Evolutionary conservation across 169 alveolate genomes (phyloP).

Genomic region (Babesia bigemina): DNA sequence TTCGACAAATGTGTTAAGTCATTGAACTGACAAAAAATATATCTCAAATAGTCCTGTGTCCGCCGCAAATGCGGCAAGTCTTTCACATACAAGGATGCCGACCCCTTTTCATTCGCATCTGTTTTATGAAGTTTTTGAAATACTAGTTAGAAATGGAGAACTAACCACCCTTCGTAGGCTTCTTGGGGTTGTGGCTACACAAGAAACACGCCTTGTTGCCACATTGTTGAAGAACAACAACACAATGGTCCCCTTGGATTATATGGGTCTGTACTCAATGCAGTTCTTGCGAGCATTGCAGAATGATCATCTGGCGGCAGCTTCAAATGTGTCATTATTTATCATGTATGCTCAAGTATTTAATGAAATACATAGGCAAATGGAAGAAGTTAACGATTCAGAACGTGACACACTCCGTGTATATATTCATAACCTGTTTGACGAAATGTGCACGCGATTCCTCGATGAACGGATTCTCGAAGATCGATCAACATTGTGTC

Average conservation of each 20-base stretch:
- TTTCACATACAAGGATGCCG: not conserved
- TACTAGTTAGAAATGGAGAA: not conserved
- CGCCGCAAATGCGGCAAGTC: not conserved
- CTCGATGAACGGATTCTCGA: constrained; percentile 23
- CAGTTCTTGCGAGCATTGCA: constrained; percentile 3
- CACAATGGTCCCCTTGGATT: not conserved
- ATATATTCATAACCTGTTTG: constrained; percentile 1
- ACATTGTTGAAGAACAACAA: constrained; percentile 6
- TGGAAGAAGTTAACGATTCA: not conserved
- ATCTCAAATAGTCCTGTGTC: too few relatives aligned
- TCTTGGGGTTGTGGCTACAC: constrained; percentile 17
- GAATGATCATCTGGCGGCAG: not conserved
- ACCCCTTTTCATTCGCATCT: not conserved
- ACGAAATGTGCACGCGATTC: constrained; percentile 34
- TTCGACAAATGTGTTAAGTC: not conserved
- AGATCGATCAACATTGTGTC: not conserved
- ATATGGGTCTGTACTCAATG: constrained; percentile 9
- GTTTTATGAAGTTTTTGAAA: constrained; percentile 14
- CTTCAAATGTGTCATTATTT: constrained; percentile 17
- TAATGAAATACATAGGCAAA: not conserved
- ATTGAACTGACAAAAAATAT: too few relatives aligned
- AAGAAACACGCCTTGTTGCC: constrained; percentile 16
- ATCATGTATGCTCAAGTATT: constrained; percentile 29
- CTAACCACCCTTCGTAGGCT: constrained; percentile 21
- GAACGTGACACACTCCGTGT: not conserved